phyloP scores from a whole-genome alignment of 2,329 filamentous ascomycete species.

The Penicillium nordicum region DNA sequence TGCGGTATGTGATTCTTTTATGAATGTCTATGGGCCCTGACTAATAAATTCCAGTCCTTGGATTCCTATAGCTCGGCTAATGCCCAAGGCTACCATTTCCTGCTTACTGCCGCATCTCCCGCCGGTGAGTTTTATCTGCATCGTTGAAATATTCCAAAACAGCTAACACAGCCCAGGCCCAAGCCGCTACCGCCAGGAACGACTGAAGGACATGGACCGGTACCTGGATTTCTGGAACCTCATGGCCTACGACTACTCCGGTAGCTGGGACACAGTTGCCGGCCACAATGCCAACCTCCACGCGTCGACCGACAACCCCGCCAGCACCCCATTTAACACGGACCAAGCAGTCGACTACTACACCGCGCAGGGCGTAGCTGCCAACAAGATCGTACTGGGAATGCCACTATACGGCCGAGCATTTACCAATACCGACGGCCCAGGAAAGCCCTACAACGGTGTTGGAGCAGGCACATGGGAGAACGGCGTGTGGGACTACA shows the following conservation, averaged over 20 bases:
- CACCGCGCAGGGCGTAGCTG: slow-evolving; percentile 57
- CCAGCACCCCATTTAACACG: slow-evolving; percentile 74
- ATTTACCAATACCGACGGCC: slow-evolving; percentile 73
- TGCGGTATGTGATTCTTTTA: slow-evolving; percentile 19
- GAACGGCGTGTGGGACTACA: slow-evolving; percentile 82
- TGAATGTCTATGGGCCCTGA: too few species aligned
- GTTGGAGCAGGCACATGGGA: slow-evolving; percentile 77
- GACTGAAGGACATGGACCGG: slow-evolving; percentile 45
- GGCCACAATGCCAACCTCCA: slow-evolving; percentile 82
- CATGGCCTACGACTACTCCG: slow-evolving; percentile 86
- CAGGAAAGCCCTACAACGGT: slow-evolving; percentile 66
- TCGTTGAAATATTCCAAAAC: neutral
- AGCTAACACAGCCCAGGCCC: slow-evolving; percentile 31
- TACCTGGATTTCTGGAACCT: slow-evolving; percentile 53
- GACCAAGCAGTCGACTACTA: slow-evolving; percentile 69
- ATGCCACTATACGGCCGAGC: slow-evolving; percentile 93
- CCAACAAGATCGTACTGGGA: slow-evolving; percentile 75
- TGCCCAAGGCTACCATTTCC: slow-evolving; percentile 41
- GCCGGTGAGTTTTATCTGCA: slow-evolving; percentile 31
- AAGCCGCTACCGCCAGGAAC: slow-evolving; percentile 45
- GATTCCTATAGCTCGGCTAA: slow-evolving; percentile 41
- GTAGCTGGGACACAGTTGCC: slow-evolving; percentile 69
- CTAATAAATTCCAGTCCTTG: slow-evolving; percentile 32
- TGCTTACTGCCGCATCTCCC: slow-evolving; percentile 48
- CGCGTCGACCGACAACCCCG: slow-evolving; percentile 54